phyloP scores from a whole-genome alignment of 768 basidiomycete genomes.

The Hericium alpestre region DNA sequence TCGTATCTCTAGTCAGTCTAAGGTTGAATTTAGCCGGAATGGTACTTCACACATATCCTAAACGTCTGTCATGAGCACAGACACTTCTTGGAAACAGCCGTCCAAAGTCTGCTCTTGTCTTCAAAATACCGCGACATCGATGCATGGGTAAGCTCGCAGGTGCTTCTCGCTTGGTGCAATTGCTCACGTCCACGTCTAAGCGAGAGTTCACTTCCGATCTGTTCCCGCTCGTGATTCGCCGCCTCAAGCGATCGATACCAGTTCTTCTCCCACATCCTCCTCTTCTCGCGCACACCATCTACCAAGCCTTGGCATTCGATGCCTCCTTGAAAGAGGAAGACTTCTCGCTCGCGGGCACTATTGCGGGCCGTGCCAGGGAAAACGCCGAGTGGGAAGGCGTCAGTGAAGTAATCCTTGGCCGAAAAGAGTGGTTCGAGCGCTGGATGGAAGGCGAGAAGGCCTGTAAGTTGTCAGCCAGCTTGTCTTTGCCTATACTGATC shows the following conservation, averaged over 20 bases:
- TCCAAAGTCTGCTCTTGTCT: conserved; percentile 61
- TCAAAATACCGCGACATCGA: conserved; percentile 55
- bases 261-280: conserved; percentile 67
- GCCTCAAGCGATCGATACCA: conserved; percentile 67
- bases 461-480: conserved; percentile 44
- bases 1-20: not conserved
- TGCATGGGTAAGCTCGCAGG: conserved; percentile 52
- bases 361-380: conserved; percentile 21
- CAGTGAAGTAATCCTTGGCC: conserved; percentile 71
- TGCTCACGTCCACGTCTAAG: conserved; percentile 28
- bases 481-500: not conserved
- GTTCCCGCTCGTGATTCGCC: conserved; percentile 64
- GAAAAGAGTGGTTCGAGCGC: conserved; percentile 79
- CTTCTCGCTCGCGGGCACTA: conserved; percentile 51
- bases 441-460: conserved; percentile 87
- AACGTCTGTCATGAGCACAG: conserved; percentile 82
- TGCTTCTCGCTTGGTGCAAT: not conserved
- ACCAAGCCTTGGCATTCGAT: conserved; percentile 86
- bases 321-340: conserved; percentile 63
- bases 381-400: conserved; percentile 58
- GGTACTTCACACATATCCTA: conserved; percentile 88
- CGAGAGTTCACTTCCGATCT: conserved; percentile 76
- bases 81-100: conserved; percentile 61
- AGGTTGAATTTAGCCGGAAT: conserved; percentile 63
- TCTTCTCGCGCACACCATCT: conserved; percentile 89